Percentiles rank a stretch among this genome's conserved stretches.
phyloP scores from a whole-genome alignment of 441 rosid genomes.

The Jatropha podagrica region DNA sequence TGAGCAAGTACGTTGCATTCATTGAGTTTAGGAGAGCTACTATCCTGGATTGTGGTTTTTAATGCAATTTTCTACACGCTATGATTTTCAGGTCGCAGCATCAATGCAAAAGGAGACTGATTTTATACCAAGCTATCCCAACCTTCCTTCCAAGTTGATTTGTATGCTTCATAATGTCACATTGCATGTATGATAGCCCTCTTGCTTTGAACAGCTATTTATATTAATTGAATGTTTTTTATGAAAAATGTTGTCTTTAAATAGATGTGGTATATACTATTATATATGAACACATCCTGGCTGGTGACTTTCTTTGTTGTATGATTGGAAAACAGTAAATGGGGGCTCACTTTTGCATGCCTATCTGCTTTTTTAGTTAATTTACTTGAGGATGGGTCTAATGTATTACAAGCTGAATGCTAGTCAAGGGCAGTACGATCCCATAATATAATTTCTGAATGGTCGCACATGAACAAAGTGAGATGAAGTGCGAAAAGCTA shows the following conservation, averaged over 20 bases:
- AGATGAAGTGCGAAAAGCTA: neutral
- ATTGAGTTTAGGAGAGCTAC: conserved; percentile 17
- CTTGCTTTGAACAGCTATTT: neutral
- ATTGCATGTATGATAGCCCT: conserved; percentile 60
- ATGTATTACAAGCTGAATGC: neutral
- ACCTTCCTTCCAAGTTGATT: conserved; percentile 89
- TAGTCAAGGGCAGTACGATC: neutral
- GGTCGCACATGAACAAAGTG: neutral
- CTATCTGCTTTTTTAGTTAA: neutral
- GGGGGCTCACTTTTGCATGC: neutral
- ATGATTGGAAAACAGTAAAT: neutral
- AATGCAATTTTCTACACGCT: conserved; percentile 12
- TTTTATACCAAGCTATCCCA: conserved; percentile 84
- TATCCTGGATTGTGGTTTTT: conserved; percentile 22
- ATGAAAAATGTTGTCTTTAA: neutral
- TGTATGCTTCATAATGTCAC: conserved; percentile 92
- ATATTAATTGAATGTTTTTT: neutral
- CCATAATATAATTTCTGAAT: neutral
- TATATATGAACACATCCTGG: conserved; percentile 1
- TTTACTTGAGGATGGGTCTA: neutral
- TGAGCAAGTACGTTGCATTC: conserved; percentile 66
- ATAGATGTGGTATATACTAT: neutral
- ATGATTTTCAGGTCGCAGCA: conserved; percentile 73
- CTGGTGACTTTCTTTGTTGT: neutral
- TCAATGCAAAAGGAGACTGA: conserved; percentile 94